Evolutionary conservation across 768 basidiomycete species (phyloP), one percentile per base, ranked within the genome.

Genomic region (Leccinellum luteum): DNA sequence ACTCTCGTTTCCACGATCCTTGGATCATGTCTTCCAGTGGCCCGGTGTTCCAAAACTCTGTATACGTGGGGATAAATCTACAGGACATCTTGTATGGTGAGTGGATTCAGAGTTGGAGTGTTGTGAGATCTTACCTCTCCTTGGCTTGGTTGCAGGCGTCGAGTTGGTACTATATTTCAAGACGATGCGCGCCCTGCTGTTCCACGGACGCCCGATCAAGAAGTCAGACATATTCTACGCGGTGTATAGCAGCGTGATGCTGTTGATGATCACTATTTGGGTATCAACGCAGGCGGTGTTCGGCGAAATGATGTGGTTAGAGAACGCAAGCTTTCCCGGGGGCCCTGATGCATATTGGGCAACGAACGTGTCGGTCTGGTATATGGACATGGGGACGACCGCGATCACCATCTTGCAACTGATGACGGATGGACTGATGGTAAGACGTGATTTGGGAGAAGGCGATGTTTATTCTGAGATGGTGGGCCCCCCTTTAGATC

Each of bases 341-440:
- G 77, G 78, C 0, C 68, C 68, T 15, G 66, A 66, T 6, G 70
- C 64, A 15, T 78, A 77, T 55, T 66, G 74, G 47, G 60, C 51
- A 13, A 43, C 60, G 25, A 55, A 74, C 50, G 47, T 59, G 13
- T 62, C 67, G 1, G 60, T 61, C 0, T 73, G 74, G 66, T 72
- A 72, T 44, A 60, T 64, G 61, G 73, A 70, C 3, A 49, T 73
- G 25, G 72, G 74, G 6, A 64, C 69, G 21, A 60, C 64, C 6
- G 69, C 70, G 9, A 60, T 70, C 14, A 59, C 66, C 21, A n/a
- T 69, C 15, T 55, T 74, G 19, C 74, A 76, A 13, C 64, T 76
- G 13, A 59, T 78, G 61, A 70, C 71, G 9, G 75, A 77, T 44
- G 78, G 62, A 1, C 53, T 78, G 45, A 66, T 79, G 60, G 79